Evolutionary conservation across 805 yeast genomes (phyloP).

Genomic region (Metschnikowia koreensis): DNA sequence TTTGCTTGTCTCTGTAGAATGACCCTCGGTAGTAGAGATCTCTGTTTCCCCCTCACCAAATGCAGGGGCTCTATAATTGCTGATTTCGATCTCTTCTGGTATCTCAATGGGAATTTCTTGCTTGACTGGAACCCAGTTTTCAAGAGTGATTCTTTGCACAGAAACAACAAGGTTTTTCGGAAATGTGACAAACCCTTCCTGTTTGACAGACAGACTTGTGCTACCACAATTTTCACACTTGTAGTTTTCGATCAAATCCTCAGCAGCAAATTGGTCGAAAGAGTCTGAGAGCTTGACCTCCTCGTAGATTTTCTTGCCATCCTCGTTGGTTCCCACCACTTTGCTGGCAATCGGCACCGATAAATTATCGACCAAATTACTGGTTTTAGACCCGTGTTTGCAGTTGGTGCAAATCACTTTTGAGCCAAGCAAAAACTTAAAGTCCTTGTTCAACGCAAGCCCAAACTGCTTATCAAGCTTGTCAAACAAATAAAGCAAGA

Average conservation of each 20-base stretch:
- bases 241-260: slow-evolving; percentile 60
- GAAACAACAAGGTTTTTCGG: slow-evolving; percentile 73
- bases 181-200: slow-evolving; percentile 52
- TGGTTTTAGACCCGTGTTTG: slow-evolving; percentile 54
- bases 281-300: slow-evolving; percentile 49
- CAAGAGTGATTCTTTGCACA: slow-evolving; percentile 76
- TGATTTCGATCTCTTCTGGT: slow-evolving; percentile 48
- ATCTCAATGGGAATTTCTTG: slow-evolving; percentile 66
- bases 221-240: slow-evolving; percentile 56
- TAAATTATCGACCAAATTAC: slow-evolving; percentile 59
- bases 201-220: slow-evolving; percentile 30
- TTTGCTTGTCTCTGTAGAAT: not conserved
- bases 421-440: slow-evolving; percentile 65
- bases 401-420: slow-evolving; percentile 61
- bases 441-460: slow-evolving; percentile 49
- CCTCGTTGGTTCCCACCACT: slow-evolving; percentile 36
- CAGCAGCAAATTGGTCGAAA: slow-evolving; percentile 42
- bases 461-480: slow-evolving; percentile 52
- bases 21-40: slow-evolving; percentile 16
- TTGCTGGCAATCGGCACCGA: slow-evolving; percentile 56
- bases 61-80: slow-evolving; percentile 40
- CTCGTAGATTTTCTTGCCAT: slow-evolving; percentile 48
- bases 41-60: slow-evolving; percentile 29
- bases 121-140: slow-evolving; percentile 88
- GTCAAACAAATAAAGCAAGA: slow-evolving; percentile 65